Conservation (phyloP, 495 filamentous ascomycete genomes). For the Hyaloscypha finlandica region DNA sequence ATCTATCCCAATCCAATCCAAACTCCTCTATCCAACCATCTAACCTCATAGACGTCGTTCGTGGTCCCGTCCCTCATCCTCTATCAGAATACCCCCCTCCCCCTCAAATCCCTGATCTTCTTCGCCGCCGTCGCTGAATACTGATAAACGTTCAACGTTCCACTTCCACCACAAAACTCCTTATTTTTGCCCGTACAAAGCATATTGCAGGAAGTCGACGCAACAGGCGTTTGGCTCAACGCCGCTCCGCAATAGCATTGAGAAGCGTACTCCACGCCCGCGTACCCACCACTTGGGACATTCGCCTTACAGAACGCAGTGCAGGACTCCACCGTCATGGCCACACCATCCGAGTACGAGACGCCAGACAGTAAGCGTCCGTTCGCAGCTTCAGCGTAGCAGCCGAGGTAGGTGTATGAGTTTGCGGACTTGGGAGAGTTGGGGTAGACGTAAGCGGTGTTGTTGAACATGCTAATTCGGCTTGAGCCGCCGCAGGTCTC, state of each 20-base stretch:
- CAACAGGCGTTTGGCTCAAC: conserved; percentile 31
- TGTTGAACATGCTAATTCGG: conserved; percentile 43
- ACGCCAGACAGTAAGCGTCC: conserved; percentile 29
- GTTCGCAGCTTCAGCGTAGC: conserved; percentile 33
- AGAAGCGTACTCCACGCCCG: conserved; percentile 41
- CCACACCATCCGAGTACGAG: conserved; percentile 33
- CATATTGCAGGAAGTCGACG: conserved; percentile 38
- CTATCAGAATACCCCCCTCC: not conserved
- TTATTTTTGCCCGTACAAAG: conserved; percentile 41
- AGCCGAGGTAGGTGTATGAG: conserved; percentile 35
- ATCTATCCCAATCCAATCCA: not conserved
- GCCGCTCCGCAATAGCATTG: conserved; percentile 45
- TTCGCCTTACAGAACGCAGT: conserved; percentile 37
- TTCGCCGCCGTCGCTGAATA: conserved; percentile 1
- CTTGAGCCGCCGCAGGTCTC: conserved; percentile 46
- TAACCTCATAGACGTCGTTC: not conserved
- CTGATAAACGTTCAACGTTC: conserved; percentile 30
- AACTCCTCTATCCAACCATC: not conserved
- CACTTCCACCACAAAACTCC: conserved; percentile 45
- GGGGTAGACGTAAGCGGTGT: conserved; percentile 30
- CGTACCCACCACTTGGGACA: conserved; percentile 33
- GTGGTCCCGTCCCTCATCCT: not conserved
- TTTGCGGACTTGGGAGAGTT: conserved; percentile 6
- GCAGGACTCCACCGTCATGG: conserved; percentile 49
- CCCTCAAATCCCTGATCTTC: not conserved